Conservation (phyloP, 2,329 filamentous ascomycete genomes). For the Rhexocercosporidium sp. region DNA sequence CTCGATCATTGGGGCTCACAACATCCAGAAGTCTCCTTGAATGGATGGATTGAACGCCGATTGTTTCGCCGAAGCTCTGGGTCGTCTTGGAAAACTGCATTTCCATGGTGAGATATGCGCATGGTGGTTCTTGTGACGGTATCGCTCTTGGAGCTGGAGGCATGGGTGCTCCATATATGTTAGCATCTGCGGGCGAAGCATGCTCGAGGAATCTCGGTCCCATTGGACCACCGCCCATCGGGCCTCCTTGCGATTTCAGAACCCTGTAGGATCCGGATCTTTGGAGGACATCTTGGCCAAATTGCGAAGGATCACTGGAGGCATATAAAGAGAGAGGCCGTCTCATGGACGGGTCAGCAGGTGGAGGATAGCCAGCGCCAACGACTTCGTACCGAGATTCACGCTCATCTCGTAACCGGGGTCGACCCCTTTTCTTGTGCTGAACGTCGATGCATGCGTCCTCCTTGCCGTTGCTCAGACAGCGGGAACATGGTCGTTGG, state of each 20-base stretch:
- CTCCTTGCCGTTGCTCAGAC: conserved; percentile 78
- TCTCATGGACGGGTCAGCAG: conserved; percentile 41
- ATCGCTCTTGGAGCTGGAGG: conserved; percentile 36
- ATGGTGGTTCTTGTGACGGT: conserved; percentile 54
- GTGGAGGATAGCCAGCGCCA: conserved; percentile 38
- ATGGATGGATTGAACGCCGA: conserved; percentile 54
- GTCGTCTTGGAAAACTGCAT: conserved; percentile 64
- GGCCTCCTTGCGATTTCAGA: conserved; percentile 57
- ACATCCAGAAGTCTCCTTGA: conserved; percentile 60
- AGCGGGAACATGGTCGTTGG: conserved; percentile 79
- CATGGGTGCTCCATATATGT: conserved; percentile 49
- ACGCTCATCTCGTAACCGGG: conserved; percentile 75
- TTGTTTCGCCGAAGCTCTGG: conserved; percentile 58
- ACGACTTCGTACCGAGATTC: conserved; percentile 60
- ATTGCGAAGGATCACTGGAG: conserved; percentile 49
- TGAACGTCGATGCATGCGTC: conserved; percentile 82
- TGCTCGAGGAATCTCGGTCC: conserved; percentile 57
- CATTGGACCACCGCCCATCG: conserved; percentile 51
- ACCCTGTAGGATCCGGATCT: conserved; percentile 56
- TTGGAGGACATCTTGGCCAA: conserved; percentile 47
- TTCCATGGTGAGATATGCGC: conserved; percentile 62
- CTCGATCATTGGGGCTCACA: conserved; percentile 56
- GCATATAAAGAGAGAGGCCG: conserved; percentile 59
- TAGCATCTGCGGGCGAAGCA: conserved; percentile 54
- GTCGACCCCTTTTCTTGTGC: conserved; percentile 83